Evolutionary conservation across 164 flowering plant genomes (phyloP), one percentile per base, ranked within the genome.

Genomic region (Warburgia ugandensis): DNA sequence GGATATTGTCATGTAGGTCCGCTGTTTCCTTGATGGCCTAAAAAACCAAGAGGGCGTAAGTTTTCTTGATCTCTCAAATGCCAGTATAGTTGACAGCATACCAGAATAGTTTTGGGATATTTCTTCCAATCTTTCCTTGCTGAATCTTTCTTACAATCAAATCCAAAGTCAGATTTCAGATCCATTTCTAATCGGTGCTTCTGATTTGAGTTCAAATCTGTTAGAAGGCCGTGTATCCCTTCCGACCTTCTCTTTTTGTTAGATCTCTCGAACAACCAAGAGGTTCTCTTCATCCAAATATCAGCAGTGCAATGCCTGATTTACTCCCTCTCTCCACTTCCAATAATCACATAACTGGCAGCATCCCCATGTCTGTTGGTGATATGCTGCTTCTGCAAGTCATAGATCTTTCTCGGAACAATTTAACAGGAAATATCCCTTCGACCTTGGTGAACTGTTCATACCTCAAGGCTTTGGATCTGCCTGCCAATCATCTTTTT

Each of bases 51-150:
- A 36, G 38, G 42, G 65, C 29, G 20, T 75, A 16, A 10, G 0
- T 47, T 56, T 16, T 28, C 41, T 78, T 25, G 71, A 68, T 62
- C 39, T 80, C 16, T 64, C 82, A 42, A 77, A 73, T 58, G 50
- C 76, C 23, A 66, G 78, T 59, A 74, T 81, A 37, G 66, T 71
- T 12, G 78, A 53, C 32, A 7, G 64, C 8, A 56, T 81, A 14
- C 80, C 87, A 0, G 35, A 40, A 12, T 78, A 77, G 77, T 74
- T 78, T 30, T 72, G 79, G 76, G 72, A 72, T 25, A 31, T 70
- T 16, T 70, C 79, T 36, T 48, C 58, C 22, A 68, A 68, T 29
- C 57, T 77, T 1, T 54, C 58, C 0, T 40, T 58, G 19, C 32
- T 78, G 27, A 64, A 75, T 47, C 57, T 68, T 28, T 78, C 83